Evolutionary conservation across 139 green algal species (phyloP), one percentile per base, ranked within the genome.

Genomic region (Tetraselmis striata): DNA sequence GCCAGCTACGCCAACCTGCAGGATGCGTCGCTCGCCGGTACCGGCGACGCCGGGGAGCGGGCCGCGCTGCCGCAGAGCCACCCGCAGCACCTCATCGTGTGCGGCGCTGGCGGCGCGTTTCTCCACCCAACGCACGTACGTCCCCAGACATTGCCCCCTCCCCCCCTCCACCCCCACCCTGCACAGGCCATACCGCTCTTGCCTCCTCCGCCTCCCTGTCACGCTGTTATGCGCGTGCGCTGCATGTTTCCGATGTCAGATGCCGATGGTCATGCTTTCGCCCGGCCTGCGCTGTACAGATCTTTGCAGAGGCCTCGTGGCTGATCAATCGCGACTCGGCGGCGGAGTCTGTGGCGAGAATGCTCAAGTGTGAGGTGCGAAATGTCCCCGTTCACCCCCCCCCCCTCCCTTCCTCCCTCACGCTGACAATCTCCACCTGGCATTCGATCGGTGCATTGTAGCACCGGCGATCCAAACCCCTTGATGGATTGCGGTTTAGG

Each of bases 41-140:
- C 23, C 23, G 26, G 26, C 23, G 74, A 31, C 5, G 26, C 25
- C 2, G 22, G 23, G 74, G 26, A 28, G 25, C n/a, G n/a, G n/a
- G n/a, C n/a, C 23, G 80, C 27, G 74, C 28, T n/a, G 81, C 85
- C 90, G 78, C 83, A 29, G 26, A 79, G 80, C 82, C 93, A 97
- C 83, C 93, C 94, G 0, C 91, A 98, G 87, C 94, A 98, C 81
- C 86, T 98, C 58, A 91, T 98, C 5, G 89, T 94, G 24, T 91
- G 91, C 31, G 94, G 94, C 30, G 45, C 82, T 24, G 94, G 94
- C 5, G 94, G 94, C 28, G 94, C 90, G 27, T 98, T 98, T 83
- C 81, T 95, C 81, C 94, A 98, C 90, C 94, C 94, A 29, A 98
- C 94, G 0, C 94, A 98, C 80, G 87, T 96, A n/a, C n/a, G n/a